Base-by-base conservation (phyloP, 306 rosid species). In the Prunus mira region DNA sequence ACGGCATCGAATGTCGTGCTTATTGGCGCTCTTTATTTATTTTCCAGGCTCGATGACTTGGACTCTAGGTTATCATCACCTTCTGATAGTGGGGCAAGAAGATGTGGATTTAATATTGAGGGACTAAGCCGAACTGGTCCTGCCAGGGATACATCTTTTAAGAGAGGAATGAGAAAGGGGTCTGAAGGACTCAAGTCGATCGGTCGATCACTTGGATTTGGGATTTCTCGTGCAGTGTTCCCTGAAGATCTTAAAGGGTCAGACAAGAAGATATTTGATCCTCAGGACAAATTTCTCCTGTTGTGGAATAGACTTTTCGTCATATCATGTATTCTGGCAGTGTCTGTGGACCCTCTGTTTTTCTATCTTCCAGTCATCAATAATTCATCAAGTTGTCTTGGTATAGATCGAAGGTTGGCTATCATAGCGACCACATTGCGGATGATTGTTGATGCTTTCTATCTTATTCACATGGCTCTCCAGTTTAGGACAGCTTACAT, bases 401-500 rank as follows among this genome's bases (percentile, higher is more conserved):
- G 97, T 69, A 90, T 95, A 52, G 97, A 92, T 79, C 81, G 82
- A 74, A 92, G 80, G 77, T 73, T 95, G 85, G 96, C 97, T 18
- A 80, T 89, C 74, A 90, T 78, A 61, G 97, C 88, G 38, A 95
- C 93, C 67, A 92, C 99, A 67, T 69, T 95, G 86, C 87, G 99
- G 81, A 88, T 97, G 64, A 65, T 90, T 67, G 76, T 95, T 46
- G 99, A 95, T 84, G 88, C 84, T 71, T 95, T 95, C 86, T 91
- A 89, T 84, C 96, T 95, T 71, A 64, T 90, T 77, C 96, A 87
- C 90, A 95, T 95, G 96, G 99, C 96, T 73, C 93, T 95, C 82
- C 99, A 90, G 78, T 95, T 95, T 69, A 96, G 97, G 71, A 95
- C 97, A 41, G 97, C 96, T 54, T 92, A 92, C 81, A 92, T 95